phyloP scores from a whole-genome alignment of 257 asterid species.

The Capsicum baccatum region DNA sequence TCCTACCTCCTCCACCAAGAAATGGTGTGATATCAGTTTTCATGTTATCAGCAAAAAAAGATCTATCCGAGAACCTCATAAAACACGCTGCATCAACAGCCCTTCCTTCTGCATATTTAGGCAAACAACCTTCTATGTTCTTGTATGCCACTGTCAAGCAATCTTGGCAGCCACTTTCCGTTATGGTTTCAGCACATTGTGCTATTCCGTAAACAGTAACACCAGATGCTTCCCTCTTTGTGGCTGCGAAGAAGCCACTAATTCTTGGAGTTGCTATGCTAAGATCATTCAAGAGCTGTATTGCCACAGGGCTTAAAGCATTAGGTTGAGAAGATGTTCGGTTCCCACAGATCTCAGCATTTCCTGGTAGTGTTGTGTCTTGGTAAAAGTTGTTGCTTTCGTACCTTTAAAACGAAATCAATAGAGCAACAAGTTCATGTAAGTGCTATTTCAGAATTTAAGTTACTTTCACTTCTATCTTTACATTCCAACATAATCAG shows the following conservation, averaged over 20 bases:
- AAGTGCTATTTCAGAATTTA: not conserved
- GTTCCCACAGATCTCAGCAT: constrained; percentile 66
- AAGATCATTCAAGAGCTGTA: constrained; percentile 56
- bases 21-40: constrained; percentile 59
- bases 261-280: constrained; percentile 66
- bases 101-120: constrained; percentile 63
- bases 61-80: constrained; percentile 62
- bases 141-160: constrained; percentile 69
- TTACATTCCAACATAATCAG: not conserved
- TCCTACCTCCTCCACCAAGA: constrained; percentile 46
- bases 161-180: constrained; percentile 60
- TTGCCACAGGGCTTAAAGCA: constrained; percentile 48
- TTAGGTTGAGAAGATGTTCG: constrained; percentile 54
- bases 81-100: constrained; percentile 82
- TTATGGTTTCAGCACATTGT: constrained; percentile 75
- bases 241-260: constrained; percentile 65
- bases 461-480: not conserved
- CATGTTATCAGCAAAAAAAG: constrained; percentile 68
- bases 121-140: constrained; percentile 74
- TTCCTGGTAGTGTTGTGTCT: constrained; percentile 73
- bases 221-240: constrained; percentile 38
- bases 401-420: constrained; percentile 47
- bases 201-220: constrained; percentile 60
- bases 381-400: constrained; percentile 79
- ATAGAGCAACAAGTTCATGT: not conserved